phyloP scores from a whole-genome alignment of 345 rosid species.

The Eucalyptus viminalis region DNA sequence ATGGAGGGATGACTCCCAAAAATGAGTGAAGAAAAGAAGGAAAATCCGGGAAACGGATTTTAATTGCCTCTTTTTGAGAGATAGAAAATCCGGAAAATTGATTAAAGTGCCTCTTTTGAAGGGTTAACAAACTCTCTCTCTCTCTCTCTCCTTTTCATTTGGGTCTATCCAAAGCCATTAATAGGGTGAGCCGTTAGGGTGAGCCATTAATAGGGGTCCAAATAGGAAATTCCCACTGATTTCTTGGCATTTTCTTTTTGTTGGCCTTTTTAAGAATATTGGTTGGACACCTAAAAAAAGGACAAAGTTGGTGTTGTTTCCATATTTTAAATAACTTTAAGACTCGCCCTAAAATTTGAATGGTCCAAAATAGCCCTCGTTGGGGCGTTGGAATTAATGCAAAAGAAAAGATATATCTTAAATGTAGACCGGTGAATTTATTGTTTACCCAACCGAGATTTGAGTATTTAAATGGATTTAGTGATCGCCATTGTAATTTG shows the following conservation, averaged over 20 bases:
- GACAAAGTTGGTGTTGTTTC: background rate
- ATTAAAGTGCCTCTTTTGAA: background rate
- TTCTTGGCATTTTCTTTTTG: background rate
- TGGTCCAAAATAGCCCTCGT: background rate
- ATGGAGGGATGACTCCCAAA: accelerated
- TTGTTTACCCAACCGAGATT: background rate
- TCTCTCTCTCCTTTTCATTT: background rate
- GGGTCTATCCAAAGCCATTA: background rate
- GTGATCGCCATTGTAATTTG: background rate
- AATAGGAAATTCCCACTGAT: background rate
- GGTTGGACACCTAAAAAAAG: background rate
- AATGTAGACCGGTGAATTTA: background rate
- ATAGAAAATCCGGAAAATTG: background rate
- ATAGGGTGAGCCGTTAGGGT: background rate
- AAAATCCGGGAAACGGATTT: too few relatives aligned
- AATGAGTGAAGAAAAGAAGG: too few relatives aligned
- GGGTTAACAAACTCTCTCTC: too few relatives aligned
- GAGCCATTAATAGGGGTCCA: too few relatives aligned
- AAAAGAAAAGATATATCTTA: background rate
- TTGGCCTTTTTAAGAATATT: background rate
- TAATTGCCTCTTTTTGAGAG: too few relatives aligned
- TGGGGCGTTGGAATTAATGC: background rate
- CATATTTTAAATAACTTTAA: background rate
- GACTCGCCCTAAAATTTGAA: background rate
- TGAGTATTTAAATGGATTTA: background rate